A percentile compares a stretch with the other conserved stretches of the same genome.
Evolutionary conservation across 768 basidiomycete species (phyloP).

Genomic region (Galerina sulciceps): DNA sequence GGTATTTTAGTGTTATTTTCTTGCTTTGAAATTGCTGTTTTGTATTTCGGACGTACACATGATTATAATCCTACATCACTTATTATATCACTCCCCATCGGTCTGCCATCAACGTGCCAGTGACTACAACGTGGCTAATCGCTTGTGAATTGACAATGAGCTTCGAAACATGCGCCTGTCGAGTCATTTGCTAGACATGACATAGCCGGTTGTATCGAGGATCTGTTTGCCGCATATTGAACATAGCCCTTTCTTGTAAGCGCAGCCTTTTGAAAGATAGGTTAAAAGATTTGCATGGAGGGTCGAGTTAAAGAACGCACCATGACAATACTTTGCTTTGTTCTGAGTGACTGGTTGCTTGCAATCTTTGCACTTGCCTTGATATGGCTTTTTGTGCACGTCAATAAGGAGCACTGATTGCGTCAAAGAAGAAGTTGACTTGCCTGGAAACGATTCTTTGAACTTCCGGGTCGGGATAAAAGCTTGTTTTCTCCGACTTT

Average conservation of each 20-base stretch:
- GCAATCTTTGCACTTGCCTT: constrained; percentile 87
- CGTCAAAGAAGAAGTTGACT: constrained; percentile 29
- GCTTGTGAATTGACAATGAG: neutral
- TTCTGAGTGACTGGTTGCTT: constrained; percentile 86
- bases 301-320: constrained; percentile 42
- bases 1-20: constrained; percentile 6
- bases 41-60: constrained; percentile 23
- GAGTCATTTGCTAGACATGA: constrained; percentile 80
- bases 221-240: constrained; percentile 89
- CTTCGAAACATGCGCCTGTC: neutral
- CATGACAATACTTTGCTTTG: constrained; percentile 88
- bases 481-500: constrained; percentile 89
- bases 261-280: constrained; percentile 64
- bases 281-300: constrained; percentile 11
- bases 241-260: constrained; percentile 86
- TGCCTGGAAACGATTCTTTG: constrained; percentile 81
- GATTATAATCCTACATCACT: constrained; percentile 21
- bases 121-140: neutral
- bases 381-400: constrained; percentile 67
- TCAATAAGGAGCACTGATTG: constrained; percentile 23
- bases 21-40: constrained; percentile 18
- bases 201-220: constrained; percentile 81
- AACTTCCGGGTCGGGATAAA: constrained; percentile 66
- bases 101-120: neutral
- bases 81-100: neutral